These are phyloP conservation scores for Niveomyces coronatus DNA, from an alignment of 2,329 filamentous ascomycete genomes.

Conservation along the genomic window DNA sequence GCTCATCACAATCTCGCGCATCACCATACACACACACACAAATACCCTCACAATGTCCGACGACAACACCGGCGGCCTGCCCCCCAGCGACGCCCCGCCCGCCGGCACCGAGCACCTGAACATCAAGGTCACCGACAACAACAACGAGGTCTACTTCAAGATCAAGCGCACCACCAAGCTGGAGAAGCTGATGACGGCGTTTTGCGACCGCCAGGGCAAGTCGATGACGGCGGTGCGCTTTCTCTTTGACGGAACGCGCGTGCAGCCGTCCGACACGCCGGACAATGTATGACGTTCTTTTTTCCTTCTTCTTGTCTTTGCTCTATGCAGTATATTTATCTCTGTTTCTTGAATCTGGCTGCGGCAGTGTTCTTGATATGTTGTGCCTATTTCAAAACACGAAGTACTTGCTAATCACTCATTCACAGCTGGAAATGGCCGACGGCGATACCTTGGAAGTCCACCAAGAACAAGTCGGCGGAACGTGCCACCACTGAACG, in stretches of 20 bases:
- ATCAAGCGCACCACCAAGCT: slow-evolving; percentile 95
- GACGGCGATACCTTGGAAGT: slow-evolving; percentile 96
- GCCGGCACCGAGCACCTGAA: slow-evolving; percentile 72
- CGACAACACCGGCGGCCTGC: slow-evolving; percentile 39
- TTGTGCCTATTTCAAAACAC: too few species aligned
- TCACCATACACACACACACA: background rate
- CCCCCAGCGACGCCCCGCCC: slow-evolving; percentile 31
- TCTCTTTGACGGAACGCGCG: slow-evolving; percentile 89
- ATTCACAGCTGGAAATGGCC: slow-evolving; percentile 76
- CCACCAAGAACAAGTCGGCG: slow-evolving; percentile 95
- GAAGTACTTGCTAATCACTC: slow-evolving; percentile 11
- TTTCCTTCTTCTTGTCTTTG: background rate
- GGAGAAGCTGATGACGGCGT: slow-evolving; percentile 97
- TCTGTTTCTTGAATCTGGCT: background rate
- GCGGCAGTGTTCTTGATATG: too few species aligned
- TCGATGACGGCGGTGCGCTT: slow-evolving; percentile 76
- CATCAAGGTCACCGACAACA: slow-evolving; percentile 98
- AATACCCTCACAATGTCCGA: slow-evolving; percentile 34
- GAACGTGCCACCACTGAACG: background rate
- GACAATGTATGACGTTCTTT: slow-evolving; percentile 69
- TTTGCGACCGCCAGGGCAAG: slow-evolving; percentile 95
- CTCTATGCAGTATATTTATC: background rate
- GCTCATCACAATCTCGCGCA: too few species aligned
- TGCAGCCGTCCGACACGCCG: slow-evolving; percentile 80
- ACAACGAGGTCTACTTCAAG: slow-evolving; percentile 99